A percentile compares a stretch with the other conserved stretches of the same genome.
These are phyloP conservation scores for Jatropha curcas DNA, from an alignment of 345 rosid species.

Conservation along the genomic window DNA sequence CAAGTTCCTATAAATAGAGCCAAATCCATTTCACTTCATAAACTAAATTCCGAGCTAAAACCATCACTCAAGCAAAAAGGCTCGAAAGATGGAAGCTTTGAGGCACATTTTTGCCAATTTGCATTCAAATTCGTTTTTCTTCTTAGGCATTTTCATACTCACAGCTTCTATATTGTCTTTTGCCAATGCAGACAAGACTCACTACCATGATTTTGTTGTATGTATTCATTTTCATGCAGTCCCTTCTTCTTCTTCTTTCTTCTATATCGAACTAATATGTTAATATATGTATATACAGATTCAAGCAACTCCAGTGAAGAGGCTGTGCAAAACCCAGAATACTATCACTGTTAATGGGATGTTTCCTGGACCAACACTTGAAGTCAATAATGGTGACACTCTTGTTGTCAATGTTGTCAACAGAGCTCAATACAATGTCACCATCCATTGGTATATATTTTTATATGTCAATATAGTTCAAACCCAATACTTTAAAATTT, in stretches of 20 bases:
- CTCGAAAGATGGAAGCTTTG: constrained; percentile 3
- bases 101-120: not conserved
- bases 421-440: constrained; percentile 67
- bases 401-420: constrained; percentile 65
- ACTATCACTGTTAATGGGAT: constrained; percentile 88
- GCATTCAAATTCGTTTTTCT: not conserved
- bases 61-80: not conserved
- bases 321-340: constrained; percentile 87
- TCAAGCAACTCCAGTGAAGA: constrained; percentile 84
- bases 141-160: constrained; percentile 39
- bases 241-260: not conserved
- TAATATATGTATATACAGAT: no score
- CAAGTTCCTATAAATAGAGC: constrained; percentile 18
- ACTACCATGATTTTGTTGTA: constrained; percentile 76
- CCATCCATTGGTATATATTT: constrained; percentile 79
- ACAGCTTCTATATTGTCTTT: constrained; percentile 35
- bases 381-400: constrained; percentile 73
- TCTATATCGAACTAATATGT: no score
- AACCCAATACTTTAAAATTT: no score
- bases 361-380: constrained; percentile 90
- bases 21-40: not conserved
- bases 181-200: constrained; percentile 41
- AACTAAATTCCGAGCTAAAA: not conserved
- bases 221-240: constrained; percentile 20
- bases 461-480: no score